Evolutionary conservation across 805 yeast species (phyloP).

Genomic region (Cyberlindnera bimundalis): DNA sequence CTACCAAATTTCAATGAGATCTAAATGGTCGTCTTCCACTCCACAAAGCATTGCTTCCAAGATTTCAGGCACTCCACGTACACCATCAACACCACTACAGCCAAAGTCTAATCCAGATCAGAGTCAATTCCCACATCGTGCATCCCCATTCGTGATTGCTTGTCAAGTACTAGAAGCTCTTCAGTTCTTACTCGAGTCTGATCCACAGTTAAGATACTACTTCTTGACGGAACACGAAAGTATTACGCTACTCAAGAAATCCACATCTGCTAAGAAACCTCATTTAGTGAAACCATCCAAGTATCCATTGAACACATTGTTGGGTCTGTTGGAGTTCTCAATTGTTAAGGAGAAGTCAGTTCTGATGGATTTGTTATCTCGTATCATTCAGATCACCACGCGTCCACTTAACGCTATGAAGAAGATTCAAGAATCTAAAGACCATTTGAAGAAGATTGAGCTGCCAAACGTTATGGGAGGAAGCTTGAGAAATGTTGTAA

Average conservation of each 20-base stretch:
- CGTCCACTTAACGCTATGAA: constrained; percentile 61
- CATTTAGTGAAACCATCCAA: constrained; percentile 40
- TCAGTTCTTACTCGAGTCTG: constrained; percentile 64
- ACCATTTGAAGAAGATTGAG: constrained; percentile 30
- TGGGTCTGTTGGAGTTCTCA: constrained; percentile 58
- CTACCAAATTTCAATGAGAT: constrained; percentile 44
- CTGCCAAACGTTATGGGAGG: constrained; percentile 63
- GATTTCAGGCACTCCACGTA: constrained; percentile 16
- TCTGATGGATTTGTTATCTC: constrained; percentile 71
- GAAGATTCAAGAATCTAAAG: constrained; percentile 33
- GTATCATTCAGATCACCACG: constrained; percentile 73
- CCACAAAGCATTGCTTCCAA: constrained; percentile 2
- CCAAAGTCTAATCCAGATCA: constrained; percentile 55
- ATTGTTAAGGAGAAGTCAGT: constrained; percentile 69
- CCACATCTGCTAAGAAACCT: constrained; percentile 33
- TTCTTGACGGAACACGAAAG: constrained; percentile 76
- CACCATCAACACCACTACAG: constrained; percentile 19
- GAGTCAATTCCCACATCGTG: constrained; percentile 45
- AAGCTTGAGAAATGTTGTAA: constrained; percentile 59
- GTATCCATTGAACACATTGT: constrained; percentile 70
- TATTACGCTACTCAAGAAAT: constrained; percentile 34
- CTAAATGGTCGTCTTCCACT: constrained; percentile 5
- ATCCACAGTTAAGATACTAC: constrained; percentile 64
- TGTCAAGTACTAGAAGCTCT: constrained; percentile 75
- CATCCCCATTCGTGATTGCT: constrained; percentile 68